A percentile compares a stretch with the other conserved stretches of the same genome.
phyloP scores from a whole-genome alignment of 768 basidiomycete species.

The Lentinula detonsa region DNA sequence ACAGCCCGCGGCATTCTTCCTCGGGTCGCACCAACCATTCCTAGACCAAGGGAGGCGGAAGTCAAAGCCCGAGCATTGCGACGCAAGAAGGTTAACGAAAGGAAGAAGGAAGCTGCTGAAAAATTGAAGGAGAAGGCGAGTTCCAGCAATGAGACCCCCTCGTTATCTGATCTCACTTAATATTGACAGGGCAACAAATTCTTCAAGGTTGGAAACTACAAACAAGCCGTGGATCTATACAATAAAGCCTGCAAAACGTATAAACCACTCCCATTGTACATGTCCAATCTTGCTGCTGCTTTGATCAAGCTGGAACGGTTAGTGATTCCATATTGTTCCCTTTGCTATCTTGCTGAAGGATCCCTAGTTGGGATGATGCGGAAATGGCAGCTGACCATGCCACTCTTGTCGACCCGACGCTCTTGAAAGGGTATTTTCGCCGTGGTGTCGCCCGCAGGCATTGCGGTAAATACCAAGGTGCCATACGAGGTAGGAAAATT shows the following conservation, averaged over 20 bases:
- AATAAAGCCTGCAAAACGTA: background rate
- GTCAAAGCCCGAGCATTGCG: conserved; percentile 10
- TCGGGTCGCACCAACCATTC: background rate
- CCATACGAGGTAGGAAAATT: background rate
- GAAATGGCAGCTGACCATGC: conserved; percentile 1
- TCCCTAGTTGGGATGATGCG: background rate
- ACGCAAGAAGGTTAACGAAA: background rate
- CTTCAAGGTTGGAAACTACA: background rate
- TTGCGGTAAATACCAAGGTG: background rate
- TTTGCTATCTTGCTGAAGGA: background rate
- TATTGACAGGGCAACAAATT: background rate
- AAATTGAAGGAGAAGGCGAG: conserved; percentile 3
- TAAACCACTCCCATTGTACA: background rate
- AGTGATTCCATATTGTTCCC: background rate
- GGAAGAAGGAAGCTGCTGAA: conserved; percentile 4
- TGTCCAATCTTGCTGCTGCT: conserved; percentile 1
- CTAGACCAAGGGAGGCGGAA: conserved; percentile 7
- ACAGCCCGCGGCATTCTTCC: background rate
- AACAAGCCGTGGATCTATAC: background rate
- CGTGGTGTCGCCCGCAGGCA: background rate
- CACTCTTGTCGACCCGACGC: background rate
- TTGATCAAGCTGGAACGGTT: background rate
- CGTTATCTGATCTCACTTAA: background rate
- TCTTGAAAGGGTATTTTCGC: background rate
- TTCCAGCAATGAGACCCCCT: background rate